Conservation (phyloP, 2,329 filamentous ascomycete genomes). For the Neocucurbitaria cava region DNA sequence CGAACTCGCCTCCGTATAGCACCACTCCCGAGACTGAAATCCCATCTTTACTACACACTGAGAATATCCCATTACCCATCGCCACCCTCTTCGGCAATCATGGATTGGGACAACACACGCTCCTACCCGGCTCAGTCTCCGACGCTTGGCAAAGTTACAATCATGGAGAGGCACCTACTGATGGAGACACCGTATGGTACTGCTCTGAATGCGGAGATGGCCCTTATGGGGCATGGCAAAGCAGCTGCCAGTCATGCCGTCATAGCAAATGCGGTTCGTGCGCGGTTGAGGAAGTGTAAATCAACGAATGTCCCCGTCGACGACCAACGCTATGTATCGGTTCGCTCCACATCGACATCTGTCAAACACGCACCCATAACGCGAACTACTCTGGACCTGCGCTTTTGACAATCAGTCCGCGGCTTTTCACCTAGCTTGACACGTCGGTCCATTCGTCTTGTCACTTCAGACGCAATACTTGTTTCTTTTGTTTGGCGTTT, state of each 20-base stretch:
- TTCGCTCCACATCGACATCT: too few species aligned
- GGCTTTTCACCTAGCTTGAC: too few species aligned
- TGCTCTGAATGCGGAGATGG: slow-evolving; percentile 25
- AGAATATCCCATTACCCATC: background rate
- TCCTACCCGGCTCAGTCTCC: background rate
- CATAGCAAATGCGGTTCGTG: slow-evolving; percentile 12
- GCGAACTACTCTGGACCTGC: too few species aligned
- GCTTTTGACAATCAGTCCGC: too few species aligned
- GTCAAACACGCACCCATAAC: too few species aligned
- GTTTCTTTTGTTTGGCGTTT: background rate
- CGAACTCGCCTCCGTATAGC: too few species aligned
- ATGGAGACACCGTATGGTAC: slow-evolving; percentile 21
- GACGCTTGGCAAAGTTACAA: background rate
- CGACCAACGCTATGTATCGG: too few species aligned
- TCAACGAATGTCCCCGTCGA: too few species aligned
- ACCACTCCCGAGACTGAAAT: too few species aligned
- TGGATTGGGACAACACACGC: background rate
- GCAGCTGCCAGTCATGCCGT: slow-evolving; percentile 10
- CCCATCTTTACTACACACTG: background rate
- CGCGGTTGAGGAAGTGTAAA: background rate
- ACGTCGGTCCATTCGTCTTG: background rate
- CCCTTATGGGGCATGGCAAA: slow-evolving; percentile 8
- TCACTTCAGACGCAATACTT: background rate
- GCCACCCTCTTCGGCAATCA: background rate
- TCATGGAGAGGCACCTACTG: background rate